Percentiles rank a stretch among this genome's conserved stretches.
phyloP scores from a whole-genome alignment of 371 early-diverging fungal species.

The Blakeslea trispora region DNA sequence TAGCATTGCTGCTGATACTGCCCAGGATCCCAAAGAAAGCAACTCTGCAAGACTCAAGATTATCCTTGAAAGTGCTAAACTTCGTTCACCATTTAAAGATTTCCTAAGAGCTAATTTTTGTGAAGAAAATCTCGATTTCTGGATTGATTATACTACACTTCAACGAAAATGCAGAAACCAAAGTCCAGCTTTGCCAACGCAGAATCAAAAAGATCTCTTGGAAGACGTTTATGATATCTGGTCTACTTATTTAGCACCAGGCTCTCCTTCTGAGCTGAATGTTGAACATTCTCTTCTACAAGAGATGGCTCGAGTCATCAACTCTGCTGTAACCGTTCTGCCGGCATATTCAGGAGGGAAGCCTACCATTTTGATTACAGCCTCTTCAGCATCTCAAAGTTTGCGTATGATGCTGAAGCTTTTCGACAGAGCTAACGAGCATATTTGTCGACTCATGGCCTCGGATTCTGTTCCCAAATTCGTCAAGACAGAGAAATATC shows the following conservation, averaged over 20 bases:
- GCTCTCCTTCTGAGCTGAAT: constrained; percentile 61
- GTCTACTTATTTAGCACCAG: constrained; percentile 61
- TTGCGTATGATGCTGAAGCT: constrained; percentile 53
- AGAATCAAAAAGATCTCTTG: constrained; percentile 45
- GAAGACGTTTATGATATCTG: constrained; percentile 65
- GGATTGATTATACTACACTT: constrained; percentile 57
- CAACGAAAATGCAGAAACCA: constrained; percentile 39
- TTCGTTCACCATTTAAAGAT: constrained; percentile 66
- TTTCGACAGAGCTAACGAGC: constrained; percentile 67
- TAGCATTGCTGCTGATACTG: constrained; percentile 16
- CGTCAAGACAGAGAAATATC: constrained; percentile 67
- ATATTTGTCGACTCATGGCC: constrained; percentile 76
- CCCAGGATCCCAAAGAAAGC: constrained; percentile 44
- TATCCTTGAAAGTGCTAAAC: constrained; percentile 60
- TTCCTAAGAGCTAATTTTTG: constrained; percentile 69
- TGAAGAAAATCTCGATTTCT: constrained; percentile 74
- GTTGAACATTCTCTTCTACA: constrained; percentile 54
- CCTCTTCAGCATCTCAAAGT: constrained; percentile 41
- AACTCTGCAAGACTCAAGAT: constrained; percentile 58
- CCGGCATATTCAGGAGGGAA: constrained; percentile 36
- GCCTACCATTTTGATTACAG: constrained; percentile 41
- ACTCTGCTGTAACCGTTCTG: constrained; percentile 40
- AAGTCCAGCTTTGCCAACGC: constrained; percentile 37
- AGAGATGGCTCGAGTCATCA: constrained; percentile 50
- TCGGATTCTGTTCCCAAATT: constrained; percentile 83